phyloP scores from a whole-genome alignment of 768 basidiomycete species.

The Porpolomopsis calyptriformis region DNA sequence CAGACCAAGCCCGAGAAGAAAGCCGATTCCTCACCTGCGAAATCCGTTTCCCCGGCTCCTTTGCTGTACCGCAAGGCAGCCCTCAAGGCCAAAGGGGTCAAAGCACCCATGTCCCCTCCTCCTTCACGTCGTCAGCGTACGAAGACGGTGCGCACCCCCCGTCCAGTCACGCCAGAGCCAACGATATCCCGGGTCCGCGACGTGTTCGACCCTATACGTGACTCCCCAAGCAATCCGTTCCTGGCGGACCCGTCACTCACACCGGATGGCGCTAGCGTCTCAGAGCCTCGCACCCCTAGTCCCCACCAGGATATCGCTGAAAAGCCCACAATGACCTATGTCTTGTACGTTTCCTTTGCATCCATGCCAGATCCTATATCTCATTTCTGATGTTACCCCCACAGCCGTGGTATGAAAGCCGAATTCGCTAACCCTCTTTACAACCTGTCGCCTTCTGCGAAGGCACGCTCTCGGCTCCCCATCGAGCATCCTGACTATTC shows the following conservation, averaged over 20 bases:
- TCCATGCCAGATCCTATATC: conserved; percentile 1
- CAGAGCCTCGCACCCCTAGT: conserved; percentile 29
- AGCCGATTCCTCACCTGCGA: conserved; percentile 14
- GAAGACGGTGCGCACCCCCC: conserved; percentile 13
- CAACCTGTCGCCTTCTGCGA: conserved; percentile 34
- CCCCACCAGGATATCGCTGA: conserved; percentile 29
- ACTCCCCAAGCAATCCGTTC: conserved; percentile 69
- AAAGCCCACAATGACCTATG: conserved; percentile 55
- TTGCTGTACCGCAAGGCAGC: conserved; percentile 29
- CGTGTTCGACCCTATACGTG: conserved; percentile 28
- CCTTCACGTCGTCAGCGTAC: conserved; percentile 52
- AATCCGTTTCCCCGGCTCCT: conserved; percentile 9
- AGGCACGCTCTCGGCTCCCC: conserved; percentile 43
- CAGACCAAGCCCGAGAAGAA: conserved; percentile 37
- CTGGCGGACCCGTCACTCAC: conserved; percentile 29
- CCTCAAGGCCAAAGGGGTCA: too few relatives aligned
- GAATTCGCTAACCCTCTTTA: conserved; percentile 56
- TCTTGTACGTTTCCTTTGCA: conserved; percentile 45
- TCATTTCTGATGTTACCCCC: background rate
- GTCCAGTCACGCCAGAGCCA: conserved; percentile 18
- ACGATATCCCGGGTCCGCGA: conserved; percentile 9
- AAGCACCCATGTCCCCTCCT: conserved; percentile 56
- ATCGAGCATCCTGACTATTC: conserved; percentile 57
- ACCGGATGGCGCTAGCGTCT: conserved; percentile 18
- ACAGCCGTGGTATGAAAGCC: conserved; percentile 58